Evolutionary conservation across 176 grass and related monocot species (phyloP).

Genomic region (Hordeum vulgare): MorexV3_pseudomolecules_assembly NC_058522.1:373405693-373406192

Average conservation of each 20-base stretch:
- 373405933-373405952: background rate
- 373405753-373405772: background rate
- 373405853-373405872: too few relatives aligned
- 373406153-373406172: background rate
- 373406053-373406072: background rate
- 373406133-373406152: background rate
- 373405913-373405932: background rate
- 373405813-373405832: background rate
- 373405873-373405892: background rate
- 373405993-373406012: background rate
- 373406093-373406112: background rate
- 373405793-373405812: background rate
- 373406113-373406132: background rate
- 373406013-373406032: background rate
- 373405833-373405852: background rate
- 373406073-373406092: background rate
- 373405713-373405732: background rate
- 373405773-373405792: background rate
- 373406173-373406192: background rate
- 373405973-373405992: background rate
- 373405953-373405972: background rate
- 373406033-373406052: background rate
- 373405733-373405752: background rate
- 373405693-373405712: background rate
- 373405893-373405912: background rate